Evolutionary conservation across 345 rosid species (phyloP), one percentile per base, ranked within the genome.

Genomic region (Ceriops decandra): DNA sequence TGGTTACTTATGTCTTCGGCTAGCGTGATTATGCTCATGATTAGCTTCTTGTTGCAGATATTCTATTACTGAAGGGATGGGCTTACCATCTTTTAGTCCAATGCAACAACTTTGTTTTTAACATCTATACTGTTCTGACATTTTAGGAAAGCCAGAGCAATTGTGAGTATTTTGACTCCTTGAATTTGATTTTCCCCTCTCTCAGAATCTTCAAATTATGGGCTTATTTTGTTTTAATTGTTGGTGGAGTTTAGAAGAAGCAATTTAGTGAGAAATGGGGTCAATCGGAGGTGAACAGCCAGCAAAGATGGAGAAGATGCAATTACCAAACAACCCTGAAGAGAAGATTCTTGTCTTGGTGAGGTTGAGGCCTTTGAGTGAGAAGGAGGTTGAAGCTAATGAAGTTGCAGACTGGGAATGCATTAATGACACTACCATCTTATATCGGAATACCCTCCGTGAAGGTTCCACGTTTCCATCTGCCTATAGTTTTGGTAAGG

Each of bases 351-450:
- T 91, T 58, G 99, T 91, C 74, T 72, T 90, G 80, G 93, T 95
- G 83, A 90, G 99, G 81, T 73, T 90, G 82, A 87, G 99, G 85
- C 99, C 99, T 66, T 79, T 91, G 86, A 95, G 77, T 68, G 98
- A 95, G 35, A 91, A 84, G 82, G 99, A 95, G 84, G 78, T 84
- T 74, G 66, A 64, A 42, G 87, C 82, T 61, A 78, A 72, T 76
- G 99, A 95, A 85, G 87, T 76, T 69, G 87, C 90, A 0, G 99
- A 95, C 62, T 95, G 99, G 99, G 99, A 95, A 76, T 95, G 99
- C 83, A 87, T 95, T 85, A 95, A 88, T 66, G 89, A 87, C 52
- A 84, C 86, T 52, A 84, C 98, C 22, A 82, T 95, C 69, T 80
- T 95, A 72, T 95, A 95, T 72, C 84, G 98, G 70, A 95, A 95